Percentiles rank a stretch among this genome's conserved stretches.
Evolutionary conservation across 164 flowering plant species (phyloP).

Genomic region (Magnolia sinica): DNA sequence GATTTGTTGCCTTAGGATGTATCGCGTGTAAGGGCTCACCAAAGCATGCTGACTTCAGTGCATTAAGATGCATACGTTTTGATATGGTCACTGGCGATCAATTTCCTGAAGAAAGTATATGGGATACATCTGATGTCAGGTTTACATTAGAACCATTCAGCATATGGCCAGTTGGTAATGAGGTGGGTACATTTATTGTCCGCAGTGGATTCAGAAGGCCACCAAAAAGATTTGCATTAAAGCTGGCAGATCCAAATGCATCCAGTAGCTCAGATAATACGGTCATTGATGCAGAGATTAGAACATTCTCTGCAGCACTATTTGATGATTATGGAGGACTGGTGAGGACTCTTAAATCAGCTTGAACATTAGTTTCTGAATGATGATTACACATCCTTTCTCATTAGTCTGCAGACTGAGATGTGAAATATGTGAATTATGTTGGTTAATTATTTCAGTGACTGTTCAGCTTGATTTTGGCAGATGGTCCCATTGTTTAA

Average conservation of each 20-base stretch:
- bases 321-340: constrained; percentile 97
- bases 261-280: constrained; percentile 62
- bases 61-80: constrained; percentile 77
- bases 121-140: constrained; percentile 79
- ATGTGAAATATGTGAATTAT: neutral
- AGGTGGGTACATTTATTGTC: constrained; percentile 73
- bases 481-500: constrained; percentile 97
- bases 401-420: neutral
- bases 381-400: neutral
- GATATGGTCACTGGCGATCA: constrained; percentile 86
- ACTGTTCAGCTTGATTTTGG: constrained; percentile 18
- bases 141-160: constrained; percentile 58
- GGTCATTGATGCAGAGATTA: constrained; percentile 71
- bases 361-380: constrained; percentile 2
- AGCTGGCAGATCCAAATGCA: constrained; percentile 57
- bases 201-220: constrained; percentile 79
- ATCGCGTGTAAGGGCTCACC: constrained; percentile 77
- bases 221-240: constrained; percentile 82
- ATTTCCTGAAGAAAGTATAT: constrained; percentile 77
- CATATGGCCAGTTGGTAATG: constrained; percentile 76
- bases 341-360: constrained; percentile 46
- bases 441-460: neutral
- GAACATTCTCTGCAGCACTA: constrained; percentile 83
- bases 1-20: constrained; percentile 89
- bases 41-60: constrained; percentile 53